phyloP scores from a whole-genome alignment of 331 rosid genomes.

The Quercus phellos region DNA sequence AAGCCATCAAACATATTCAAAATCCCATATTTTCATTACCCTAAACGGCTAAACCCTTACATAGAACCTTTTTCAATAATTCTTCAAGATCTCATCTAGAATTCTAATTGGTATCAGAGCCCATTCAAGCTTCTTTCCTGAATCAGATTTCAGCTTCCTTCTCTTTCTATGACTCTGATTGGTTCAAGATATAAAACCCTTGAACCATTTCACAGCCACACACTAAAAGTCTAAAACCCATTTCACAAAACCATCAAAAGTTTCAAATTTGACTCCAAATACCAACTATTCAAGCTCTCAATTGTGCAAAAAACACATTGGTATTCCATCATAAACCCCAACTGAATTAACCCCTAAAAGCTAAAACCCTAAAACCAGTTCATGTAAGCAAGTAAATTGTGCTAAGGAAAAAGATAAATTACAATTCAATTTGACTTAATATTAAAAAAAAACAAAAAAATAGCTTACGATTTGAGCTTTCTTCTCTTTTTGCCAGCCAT shows the following conservation, averaged over 20 bases:
- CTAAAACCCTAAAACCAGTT: constrained; percentile 1
- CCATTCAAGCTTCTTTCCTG: too few species aligned
- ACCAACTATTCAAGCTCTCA: not conserved
- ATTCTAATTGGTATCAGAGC: too few species aligned
- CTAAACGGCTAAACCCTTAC: too few species aligned
- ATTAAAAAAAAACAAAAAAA: not conserved
- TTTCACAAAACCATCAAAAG: not conserved
- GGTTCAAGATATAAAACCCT: constrained; percentile 11
- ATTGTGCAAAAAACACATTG: not conserved
- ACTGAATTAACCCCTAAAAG: constrained; percentile 7
- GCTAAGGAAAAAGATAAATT: not conserved
- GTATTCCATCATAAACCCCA: not conserved
- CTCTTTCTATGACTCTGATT: not conserved
- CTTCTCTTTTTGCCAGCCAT: constrained; percentile 36
- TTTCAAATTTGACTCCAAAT: not conserved
- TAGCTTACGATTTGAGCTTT: constrained; percentile 34
- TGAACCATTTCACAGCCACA: not conserved
- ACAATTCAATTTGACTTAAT: not conserved
- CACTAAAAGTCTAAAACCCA: not conserved
- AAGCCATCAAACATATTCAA: too few species aligned
- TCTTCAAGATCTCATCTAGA: too few species aligned
- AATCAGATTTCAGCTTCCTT: too few species aligned
- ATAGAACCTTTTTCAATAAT: too few species aligned
- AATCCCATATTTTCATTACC: too few species aligned
- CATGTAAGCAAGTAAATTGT: not conserved